Percentiles rank a stretch among this genome's conserved stretches.
Conservation (phyloP, 345 rosid genomes). For the Gossypium sturtianum region DNA sequence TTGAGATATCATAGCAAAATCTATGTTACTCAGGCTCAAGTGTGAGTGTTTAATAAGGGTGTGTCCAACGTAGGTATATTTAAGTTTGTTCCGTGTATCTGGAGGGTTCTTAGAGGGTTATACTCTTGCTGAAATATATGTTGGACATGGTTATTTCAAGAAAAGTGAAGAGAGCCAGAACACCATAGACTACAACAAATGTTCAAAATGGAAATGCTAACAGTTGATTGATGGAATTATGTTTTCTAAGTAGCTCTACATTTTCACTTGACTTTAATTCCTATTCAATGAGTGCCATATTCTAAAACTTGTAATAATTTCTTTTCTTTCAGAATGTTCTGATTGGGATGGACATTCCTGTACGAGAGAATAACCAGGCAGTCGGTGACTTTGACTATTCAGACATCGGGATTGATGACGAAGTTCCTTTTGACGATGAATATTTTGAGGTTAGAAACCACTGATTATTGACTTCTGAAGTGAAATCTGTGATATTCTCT, state of each 20-base stretch:
- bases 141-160: not conserved
- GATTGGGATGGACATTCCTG: slow-evolving; percentile 74
- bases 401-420: slow-evolving; percentile 38
- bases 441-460: slow-evolving; percentile 62
- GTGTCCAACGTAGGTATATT: not conserved
- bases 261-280: not conserved
- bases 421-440: slow-evolving; percentile 52
- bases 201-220: not conserved
- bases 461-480: slow-evolving; percentile 15
- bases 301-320: not conserved
- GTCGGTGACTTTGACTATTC: slow-evolving; percentile 45
- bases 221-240: not conserved
- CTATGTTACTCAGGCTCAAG: not conserved
- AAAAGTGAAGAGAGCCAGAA: not conserved
- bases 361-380: slow-evolving; percentile 44
- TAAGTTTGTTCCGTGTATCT: not conserved
- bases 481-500: not conserved
- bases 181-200: not conserved
- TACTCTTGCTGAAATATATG: not conserved
- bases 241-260: not conserved
- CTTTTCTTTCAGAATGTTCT: slow-evolving; percentile 57
- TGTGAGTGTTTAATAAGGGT: not conserved
- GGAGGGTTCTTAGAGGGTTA: not conserved
- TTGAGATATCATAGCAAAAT: not conserved
- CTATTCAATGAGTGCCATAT: not conserved